Evolutionary conservation across 306 rosid species (phyloP), one percentile per base, ranked within the genome.

Genomic region (Fragaria nilgerrensis): DNA sequence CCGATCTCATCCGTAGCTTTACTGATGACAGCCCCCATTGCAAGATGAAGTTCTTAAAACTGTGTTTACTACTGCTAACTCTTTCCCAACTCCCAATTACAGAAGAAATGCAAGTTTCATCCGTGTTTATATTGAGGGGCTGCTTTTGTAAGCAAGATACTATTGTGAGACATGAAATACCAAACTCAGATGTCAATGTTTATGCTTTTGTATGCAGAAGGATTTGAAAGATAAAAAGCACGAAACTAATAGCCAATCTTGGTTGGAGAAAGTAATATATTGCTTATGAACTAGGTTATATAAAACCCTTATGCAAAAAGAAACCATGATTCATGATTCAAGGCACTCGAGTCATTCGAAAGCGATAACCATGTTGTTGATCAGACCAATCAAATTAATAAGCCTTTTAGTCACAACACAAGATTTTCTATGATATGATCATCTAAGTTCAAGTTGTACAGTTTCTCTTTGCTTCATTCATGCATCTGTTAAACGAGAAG

Each of bases 1-100:
- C 88, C 83, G 23, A 84, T 22, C 72, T 49, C 82, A 70, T 87
- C 64, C 44, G 86, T 77, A 32, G 78, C 86, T 79, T 82, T 79
- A 44, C 86, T 68, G 0, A 84, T 61, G 19, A 70, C 86, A 48
- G 53, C 55, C 41, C 90, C 88, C 90, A 87, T 87, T 59, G 53
- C 55, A 45, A 73, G 13, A 64, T 3, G 14, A 58, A 39, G 44
- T 55, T 22, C 69, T 2, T n/a, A 63, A 74, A 27, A 48, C 29
- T 10, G 4, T 29, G 27, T 59, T 11, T 27, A 52, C 27, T 62
- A 43, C 68, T 13, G 4, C n/a, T 9, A 15, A 62, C 1, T 62
- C 20, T 11, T 12, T 62, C 67, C n/a, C 13, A n/a, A 53, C 7
- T 53, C 5, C 12, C 20, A 13, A 11, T 62, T 9, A 43, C 22